Evolutionary conservation across 1,139 yeast species (phyloP).

Genomic region (Meyerozyma sp.): DNA sequence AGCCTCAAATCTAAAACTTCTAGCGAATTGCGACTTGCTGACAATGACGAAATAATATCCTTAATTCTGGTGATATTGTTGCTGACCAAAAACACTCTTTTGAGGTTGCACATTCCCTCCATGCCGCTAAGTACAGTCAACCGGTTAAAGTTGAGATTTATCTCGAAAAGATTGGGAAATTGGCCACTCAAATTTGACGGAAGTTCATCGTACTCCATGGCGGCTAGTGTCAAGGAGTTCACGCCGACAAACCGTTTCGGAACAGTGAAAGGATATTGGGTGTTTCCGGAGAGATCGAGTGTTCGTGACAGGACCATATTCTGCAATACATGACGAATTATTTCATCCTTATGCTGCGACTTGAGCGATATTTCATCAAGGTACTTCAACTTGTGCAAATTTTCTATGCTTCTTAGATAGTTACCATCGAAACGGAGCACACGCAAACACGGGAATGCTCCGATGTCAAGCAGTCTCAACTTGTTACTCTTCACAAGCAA

Average conservation of each 20-base stretch:
- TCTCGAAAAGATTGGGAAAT: slow-evolving; percentile 44
- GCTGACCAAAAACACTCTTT: slow-evolving; percentile 40
- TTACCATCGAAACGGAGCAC: slow-evolving; percentile 46
- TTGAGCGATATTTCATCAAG: slow-evolving; percentile 42
- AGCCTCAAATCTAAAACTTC: slow-evolving; percentile 44
- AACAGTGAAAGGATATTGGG: slow-evolving; percentile 7
- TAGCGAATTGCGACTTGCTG: slow-evolving; percentile 27
- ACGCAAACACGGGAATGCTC: slow-evolving; percentile 32
- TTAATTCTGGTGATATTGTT: slow-evolving; percentile 36
- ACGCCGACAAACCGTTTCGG: slow-evolving; percentile 30
- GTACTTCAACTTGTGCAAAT: slow-evolving; percentile 25
- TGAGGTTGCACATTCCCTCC: slow-evolving; percentile 25
- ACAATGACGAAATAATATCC: slow-evolving; percentile 26
- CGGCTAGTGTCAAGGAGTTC: slow-evolving; percentile 36
- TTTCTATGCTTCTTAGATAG: slow-evolving; percentile 18
- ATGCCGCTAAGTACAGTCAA: slow-evolving; percentile 26
- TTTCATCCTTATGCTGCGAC: slow-evolving; percentile 20
- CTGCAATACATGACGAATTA: slow-evolving; percentile 16
- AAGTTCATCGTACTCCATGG: slow-evolving; percentile 33
- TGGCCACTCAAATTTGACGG: slow-evolving; percentile 30
- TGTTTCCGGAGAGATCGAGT: slow-evolving; percentile 40
- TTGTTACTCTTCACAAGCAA: slow-evolving; percentile 38
- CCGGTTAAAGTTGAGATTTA: slow-evolving; percentile 48
- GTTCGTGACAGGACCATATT: slow-evolving; percentile 17
- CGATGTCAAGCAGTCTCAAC: slow-evolving; percentile 26